Percentiles rank a stretch among this genome's conserved stretches.
Conservation (phyloP, 2,329 filamentous ascomycete species). For the Septoria linicola region DNA sequence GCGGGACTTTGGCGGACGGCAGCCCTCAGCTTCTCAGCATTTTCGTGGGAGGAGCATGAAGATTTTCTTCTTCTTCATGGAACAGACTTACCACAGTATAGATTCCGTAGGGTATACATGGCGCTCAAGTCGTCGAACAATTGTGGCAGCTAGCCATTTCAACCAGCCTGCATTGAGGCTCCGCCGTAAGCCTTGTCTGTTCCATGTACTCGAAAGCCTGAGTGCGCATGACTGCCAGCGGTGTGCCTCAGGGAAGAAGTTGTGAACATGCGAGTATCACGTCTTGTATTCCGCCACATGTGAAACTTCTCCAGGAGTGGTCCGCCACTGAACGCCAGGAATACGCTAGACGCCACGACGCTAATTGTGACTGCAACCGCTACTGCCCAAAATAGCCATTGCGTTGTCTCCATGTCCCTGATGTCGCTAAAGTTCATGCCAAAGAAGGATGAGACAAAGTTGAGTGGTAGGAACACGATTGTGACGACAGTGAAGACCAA, state of each 20-base stretch:
- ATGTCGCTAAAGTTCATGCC: slow-evolving; percentile 48
- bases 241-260: slow-evolving; percentile 20
- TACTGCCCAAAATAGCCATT: slow-evolving; percentile 45
- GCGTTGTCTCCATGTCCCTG: slow-evolving; percentile 41
- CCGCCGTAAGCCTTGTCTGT: slow-evolving; percentile 15
- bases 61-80: neutral
- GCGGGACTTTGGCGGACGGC: slow-evolving; percentile 48
- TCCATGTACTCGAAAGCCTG: slow-evolving; percentile 18
- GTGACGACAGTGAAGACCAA: slow-evolving; percentile 48
- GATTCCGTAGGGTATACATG: slow-evolving; percentile 1
- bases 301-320: slow-evolving; percentile 40
- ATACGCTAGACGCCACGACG: slow-evolving; percentile 41
- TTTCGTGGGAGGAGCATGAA: slow-evolving; percentile 46
- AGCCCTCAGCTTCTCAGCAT: slow-evolving; percentile 48
- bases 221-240: slow-evolving; percentile 2
- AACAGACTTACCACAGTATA: neutral
- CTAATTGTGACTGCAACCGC: slow-evolving; percentile 41
- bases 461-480: slow-evolving; percentile 46
- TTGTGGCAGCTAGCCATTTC: too few species aligned
- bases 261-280: slow-evolving; percentile 19
- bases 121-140: neutral
- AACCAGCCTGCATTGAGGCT: slow-evolving; percentile 8
- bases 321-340: slow-evolving; percentile 45
- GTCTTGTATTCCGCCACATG: slow-evolving; percentile 35
- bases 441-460: slow-evolving; percentile 46